Base-by-base conservation (phyloP, 2,329 filamentous ascomycete genomes). In the Phaeosphaeria sp. region DNA sequence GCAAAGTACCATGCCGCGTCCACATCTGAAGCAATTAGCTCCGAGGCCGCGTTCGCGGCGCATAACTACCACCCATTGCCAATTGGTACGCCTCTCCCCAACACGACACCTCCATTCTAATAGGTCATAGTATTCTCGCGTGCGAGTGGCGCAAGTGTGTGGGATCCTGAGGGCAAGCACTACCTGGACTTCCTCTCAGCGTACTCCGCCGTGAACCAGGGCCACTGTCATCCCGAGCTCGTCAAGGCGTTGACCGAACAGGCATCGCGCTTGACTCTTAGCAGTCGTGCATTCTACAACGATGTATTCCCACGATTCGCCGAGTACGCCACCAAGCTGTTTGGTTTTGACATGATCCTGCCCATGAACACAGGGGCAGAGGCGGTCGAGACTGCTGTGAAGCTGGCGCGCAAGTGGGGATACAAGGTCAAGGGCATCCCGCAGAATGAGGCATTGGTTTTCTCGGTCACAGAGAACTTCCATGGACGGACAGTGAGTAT, bases 31-130 rank as follows among this genome's bases (percentile, higher is more conserved):
- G 94, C 95, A 69, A 96, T 97, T 77, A 81, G 88, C 52, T 82
- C 88, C 52, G 95, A 99, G 82, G 84, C 91, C 72, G 83, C 91
- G 75, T 94, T 87, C 78, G 95, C 95, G 50, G 95, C 95, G 49
- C 95, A 99, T 87, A 99, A 99, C 84, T 99, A 99, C 84, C 93
- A 98, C 80, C 95, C 95, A 17, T 87, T 99, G 2, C 95, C 95
- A 42, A 89, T 99, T 59, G 95, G 74, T 76, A 70, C 46, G 71
- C 51, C n/a, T 25, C 33, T 6, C 4, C 20, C 42, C 6, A 7
- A 6, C 13, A 20, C 10, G 2, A 7, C 10, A 9, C 1, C 20
- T 3, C 30, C 33, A 23, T 11, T 47, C 57, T 74, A 48, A 74
- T 50, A n/a, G 1, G 6, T 7, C 17, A 6, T 30, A 77, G 74